Conservation (phyloP, 768 basidiomycete genomes). For the Boletus vinaceobasis region DNA sequence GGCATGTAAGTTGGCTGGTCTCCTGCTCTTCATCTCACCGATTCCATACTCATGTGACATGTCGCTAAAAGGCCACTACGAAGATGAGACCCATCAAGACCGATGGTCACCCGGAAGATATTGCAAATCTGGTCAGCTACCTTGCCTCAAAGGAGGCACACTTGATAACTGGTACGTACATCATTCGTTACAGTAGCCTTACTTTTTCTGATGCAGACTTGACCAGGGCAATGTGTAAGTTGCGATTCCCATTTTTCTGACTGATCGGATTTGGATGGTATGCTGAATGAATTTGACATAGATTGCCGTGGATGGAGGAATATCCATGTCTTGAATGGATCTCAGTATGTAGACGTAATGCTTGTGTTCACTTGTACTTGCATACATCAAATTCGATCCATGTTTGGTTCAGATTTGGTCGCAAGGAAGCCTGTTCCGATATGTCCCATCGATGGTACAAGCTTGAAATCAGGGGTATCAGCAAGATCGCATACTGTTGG, state of each 20-base stretch:
- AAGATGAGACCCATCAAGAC: conserved; percentile 6
- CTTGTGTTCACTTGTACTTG: too few species aligned
- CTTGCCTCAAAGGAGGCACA: conserved; percentile 33
- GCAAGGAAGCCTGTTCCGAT: too few species aligned
- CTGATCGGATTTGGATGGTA: not conserved
- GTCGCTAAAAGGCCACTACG: too few species aligned
- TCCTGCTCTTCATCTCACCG: too few species aligned
- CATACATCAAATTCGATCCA: too few species aligned
- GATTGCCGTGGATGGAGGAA: conserved; percentile 2
- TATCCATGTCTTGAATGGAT: not conserved
- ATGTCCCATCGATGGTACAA: too few species aligned
- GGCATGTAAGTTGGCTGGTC: not conserved
- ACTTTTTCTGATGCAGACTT: not conserved
- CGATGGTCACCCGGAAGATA: conserved; percentile 28
- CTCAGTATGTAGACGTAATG: too few species aligned
- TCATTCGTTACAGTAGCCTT: not conserved
- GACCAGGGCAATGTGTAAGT: conserved; percentile 3
- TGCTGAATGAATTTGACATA: not conserved
- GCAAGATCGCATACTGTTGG: too few species aligned
- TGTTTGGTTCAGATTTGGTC: too few species aligned
- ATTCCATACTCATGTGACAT: too few species aligned
- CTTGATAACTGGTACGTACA: not conserved
- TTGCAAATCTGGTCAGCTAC: conserved; percentile 33
- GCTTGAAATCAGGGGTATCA: too few species aligned
- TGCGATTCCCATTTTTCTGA: not conserved